Percentiles rank a stretch among this genome's conserved stretches.
phyloP scores from a whole-genome alignment of 306 rosid genomes.

The Castanea sativa region DNA sequence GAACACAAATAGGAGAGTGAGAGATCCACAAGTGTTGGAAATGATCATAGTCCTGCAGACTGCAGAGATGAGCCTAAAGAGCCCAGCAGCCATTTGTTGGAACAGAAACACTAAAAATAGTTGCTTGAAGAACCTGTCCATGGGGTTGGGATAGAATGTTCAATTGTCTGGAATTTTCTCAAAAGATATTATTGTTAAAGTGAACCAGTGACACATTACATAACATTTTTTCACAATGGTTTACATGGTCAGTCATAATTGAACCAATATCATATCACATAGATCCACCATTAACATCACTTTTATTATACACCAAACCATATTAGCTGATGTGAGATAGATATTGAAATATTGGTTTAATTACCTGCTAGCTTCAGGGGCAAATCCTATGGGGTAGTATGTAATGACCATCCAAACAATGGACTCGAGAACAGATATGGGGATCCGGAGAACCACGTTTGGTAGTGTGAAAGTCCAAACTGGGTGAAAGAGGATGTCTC shows the following conservation, averaged over 20 bases:
- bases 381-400: conserved; percentile 50
- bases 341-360: background rate
- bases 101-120: conserved; percentile 63
- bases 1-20: conserved; percentile 71
- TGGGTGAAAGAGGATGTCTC: conserved; percentile 92
- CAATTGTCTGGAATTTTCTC: background rate
- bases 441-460: conserved; percentile 54
- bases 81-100: conserved; percentile 90
- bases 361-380: conserved; percentile 61
- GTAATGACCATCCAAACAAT: conserved; percentile 49
- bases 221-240: too few species aligned
- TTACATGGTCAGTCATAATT: too few species aligned
- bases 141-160: background rate
- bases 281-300: too few species aligned
- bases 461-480: conserved; percentile 89
- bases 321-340: background rate
- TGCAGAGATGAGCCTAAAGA: conserved; percentile 84
- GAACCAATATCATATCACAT: too few species aligned
- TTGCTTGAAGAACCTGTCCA: conserved; percentile 85
- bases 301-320: background rate
- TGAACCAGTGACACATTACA: too few species aligned
- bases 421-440: conserved; percentile 64
- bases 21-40: conserved; percentile 87
- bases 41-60: conserved; percentile 85
- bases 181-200: too few species aligned